phyloP scores from a whole-genome alignment of 1,284 basidiomycete genomes.

The Ustilago loliicola region DNA sequence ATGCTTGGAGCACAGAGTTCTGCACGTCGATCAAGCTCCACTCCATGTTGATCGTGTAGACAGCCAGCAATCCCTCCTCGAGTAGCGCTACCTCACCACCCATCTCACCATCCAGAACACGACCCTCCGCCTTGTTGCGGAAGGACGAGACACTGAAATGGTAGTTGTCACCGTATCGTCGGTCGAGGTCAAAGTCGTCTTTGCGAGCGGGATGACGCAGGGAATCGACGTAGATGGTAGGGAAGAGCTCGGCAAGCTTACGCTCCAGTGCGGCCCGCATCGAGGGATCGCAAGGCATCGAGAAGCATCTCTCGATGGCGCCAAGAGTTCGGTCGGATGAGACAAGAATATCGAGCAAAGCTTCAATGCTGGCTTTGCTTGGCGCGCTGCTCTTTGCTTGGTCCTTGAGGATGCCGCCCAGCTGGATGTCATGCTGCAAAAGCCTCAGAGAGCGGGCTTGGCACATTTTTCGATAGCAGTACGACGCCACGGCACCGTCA shows the following conservation, averaged over 20 bases:
- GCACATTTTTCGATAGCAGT: conserved; percentile 78
- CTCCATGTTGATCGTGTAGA: conserved; percentile 81
- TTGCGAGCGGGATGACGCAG: conserved; percentile 77
- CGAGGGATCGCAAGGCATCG: conserved; percentile 78
- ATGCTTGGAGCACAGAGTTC: conserved; percentile 80
- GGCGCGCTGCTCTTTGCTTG: conserved; percentile 70
- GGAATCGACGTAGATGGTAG: conserved; percentile 67
- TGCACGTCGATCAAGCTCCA: conserved; percentile 86
- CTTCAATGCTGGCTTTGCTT: conserved; percentile 72
- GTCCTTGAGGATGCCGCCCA: conserved; percentile 63
- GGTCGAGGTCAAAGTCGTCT: conserved; percentile 73
- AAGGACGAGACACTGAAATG: conserved; percentile 74
- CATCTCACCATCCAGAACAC: conserved; percentile 31
- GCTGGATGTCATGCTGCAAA: conserved; percentile 69
- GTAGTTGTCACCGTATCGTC: conserved; percentile 85
- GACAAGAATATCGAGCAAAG: conserved; percentile 77
- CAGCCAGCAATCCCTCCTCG: conserved; percentile 71
- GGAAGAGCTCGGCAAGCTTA: conserved; percentile 67
- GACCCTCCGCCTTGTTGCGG: conserved; percentile 66
- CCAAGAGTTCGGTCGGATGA: conserved; percentile 75
- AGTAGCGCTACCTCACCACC: conserved; percentile 44
- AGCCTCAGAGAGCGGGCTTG: conserved; percentile 83
- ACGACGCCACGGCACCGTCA: conserved; percentile 66
- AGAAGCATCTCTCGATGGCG: conserved; percentile 77
- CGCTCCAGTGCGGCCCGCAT: conserved; percentile 75